phyloP scores from a whole-genome alignment of 225 moss, liverwort and hornwort species.

The Polytrichum commune region DNA sequence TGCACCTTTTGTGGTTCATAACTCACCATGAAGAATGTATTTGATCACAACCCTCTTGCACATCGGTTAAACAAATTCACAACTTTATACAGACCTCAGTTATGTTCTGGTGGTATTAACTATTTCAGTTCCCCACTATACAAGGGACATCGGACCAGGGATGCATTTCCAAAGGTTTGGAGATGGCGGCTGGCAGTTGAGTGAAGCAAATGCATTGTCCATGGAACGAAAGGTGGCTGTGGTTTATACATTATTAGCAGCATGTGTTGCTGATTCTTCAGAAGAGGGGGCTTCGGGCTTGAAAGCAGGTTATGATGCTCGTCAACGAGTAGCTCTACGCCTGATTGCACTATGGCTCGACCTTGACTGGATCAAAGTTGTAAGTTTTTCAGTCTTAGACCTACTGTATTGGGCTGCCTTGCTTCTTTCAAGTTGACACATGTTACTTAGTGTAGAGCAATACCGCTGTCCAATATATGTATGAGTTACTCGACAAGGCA shows the following conservation, averaged over 20 bases:
- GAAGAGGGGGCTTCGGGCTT: conserved; percentile 57
- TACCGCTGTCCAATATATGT: background rate
- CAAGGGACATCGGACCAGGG: conserved; percentile 24
- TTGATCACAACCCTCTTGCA: too few relatives aligned
- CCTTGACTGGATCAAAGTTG: conserved; percentile 79
- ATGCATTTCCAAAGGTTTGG: conserved; percentile 18
- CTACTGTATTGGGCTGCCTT: background rate
- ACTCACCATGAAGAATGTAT: too few relatives aligned
- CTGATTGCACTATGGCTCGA: conserved; percentile 85
- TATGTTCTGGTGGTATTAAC: background rate
- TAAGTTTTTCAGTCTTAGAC: conserved; percentile 20
- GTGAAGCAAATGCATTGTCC: conserved; percentile 39
- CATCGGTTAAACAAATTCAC: too few relatives aligned
- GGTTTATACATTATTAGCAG: conserved; percentile 73
- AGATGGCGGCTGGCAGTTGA: conserved; percentile 34
- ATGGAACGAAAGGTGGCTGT: conserved; percentile 79
- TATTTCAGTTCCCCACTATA: conserved; percentile 2
- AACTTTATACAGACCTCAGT: too few relatives aligned
- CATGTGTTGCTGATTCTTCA: conserved; percentile 82
- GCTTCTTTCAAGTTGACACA: background rate
- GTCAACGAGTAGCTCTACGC: conserved; percentile 87
- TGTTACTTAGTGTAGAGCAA: background rate
- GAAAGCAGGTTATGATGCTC: conserved; percentile 91
- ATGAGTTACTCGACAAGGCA: background rate
- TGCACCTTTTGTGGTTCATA: too few relatives aligned